A percentile compares a stretch with the other conserved stretches of the same genome.
These are phyloP conservation scores for Pichia sorboxylosa DNA, from an alignment of 1,139 yeast genomes.

Conservation along the genomic window DNA sequence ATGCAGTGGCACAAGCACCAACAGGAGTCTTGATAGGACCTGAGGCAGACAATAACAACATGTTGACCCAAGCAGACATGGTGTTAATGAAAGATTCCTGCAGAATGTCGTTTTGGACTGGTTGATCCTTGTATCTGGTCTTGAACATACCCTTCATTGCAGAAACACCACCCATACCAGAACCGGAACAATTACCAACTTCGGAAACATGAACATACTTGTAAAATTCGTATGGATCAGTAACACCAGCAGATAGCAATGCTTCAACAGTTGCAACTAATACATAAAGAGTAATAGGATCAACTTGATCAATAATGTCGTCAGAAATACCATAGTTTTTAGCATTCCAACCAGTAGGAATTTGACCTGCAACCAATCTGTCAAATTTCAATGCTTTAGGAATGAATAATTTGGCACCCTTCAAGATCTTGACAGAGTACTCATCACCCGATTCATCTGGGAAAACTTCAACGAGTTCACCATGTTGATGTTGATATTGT, in stretches of 20 bases:
- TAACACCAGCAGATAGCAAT: constrained; percentile 81
- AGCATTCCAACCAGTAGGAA: constrained; percentile 98
- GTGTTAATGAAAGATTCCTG: constrained; percentile 98
- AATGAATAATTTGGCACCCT: constrained; percentile 83
- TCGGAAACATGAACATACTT: constrained; percentile 96
- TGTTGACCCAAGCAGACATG: constrained; percentile 98
- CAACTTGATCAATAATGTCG: constrained; percentile 88
- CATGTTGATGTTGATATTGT: constrained; percentile 88
- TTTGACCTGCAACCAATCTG: constrained; percentile 96
- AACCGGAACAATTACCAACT: constrained; percentile 98
- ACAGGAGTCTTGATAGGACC: constrained; percentile 99
- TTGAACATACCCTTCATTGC: constrained; percentile 97
- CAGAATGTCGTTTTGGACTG: constrained; percentile 90
- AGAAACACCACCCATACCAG: constrained; percentile 99
- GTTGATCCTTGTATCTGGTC: constrained; percentile 83
- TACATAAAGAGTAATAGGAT: constrained; percentile 86
- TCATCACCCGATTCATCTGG: constrained; percentile 76
- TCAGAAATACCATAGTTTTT: constrained; percentile 89
- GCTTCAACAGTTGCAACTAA: constrained; percentile 95
- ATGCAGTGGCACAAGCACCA: constrained; percentile 98
- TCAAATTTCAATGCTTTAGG: constrained; percentile 95
- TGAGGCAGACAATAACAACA: constrained; percentile 92
- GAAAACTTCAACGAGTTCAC: constrained; percentile 85
- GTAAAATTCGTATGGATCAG: constrained; percentile 97
- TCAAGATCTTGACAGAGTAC: constrained; percentile 76